Evolutionary conservation across 2,329 filamentous ascomycete species (phyloP).

Genomic region (Trichophyton benhamiae): DNA sequence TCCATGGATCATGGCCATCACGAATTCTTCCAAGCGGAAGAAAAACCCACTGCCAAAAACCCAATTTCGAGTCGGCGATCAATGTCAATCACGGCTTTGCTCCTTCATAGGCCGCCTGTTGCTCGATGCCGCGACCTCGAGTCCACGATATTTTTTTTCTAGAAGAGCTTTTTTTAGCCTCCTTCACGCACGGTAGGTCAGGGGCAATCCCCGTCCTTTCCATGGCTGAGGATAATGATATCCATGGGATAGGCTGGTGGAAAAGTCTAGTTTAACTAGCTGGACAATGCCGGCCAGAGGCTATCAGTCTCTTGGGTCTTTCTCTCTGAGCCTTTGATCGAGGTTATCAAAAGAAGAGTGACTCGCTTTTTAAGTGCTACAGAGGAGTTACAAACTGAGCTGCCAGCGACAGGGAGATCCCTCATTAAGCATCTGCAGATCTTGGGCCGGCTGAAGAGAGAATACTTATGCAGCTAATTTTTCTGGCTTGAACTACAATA

Average conservation of each 20-base stretch:
- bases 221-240: not conserved
- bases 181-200: not conserved
- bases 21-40: not conserved
- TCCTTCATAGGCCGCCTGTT: not conserved
- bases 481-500: too few species aligned
- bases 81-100: not conserved
- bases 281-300: too few species aligned
- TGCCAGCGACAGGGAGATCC: too few species aligned
- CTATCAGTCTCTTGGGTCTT: too few species aligned
- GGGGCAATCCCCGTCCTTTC: not conserved
- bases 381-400: too few species aligned
- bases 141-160: not conserved
- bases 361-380: too few species aligned
- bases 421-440: too few species aligned
- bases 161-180: not conserved
- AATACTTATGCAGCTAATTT: too few species aligned
- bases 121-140: not conserved
- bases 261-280: not conserved
- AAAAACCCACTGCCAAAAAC: not conserved
- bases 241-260: not conserved
- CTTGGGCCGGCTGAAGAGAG: too few species aligned
- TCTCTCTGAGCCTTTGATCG: too few species aligned
- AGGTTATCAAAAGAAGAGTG: too few species aligned
- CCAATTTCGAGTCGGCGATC: not conserved
- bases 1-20: not conserved